Conservation (phyloP, 2,329 filamentous ascomycete genomes). For the Madurella mycetomatis region DNA sequence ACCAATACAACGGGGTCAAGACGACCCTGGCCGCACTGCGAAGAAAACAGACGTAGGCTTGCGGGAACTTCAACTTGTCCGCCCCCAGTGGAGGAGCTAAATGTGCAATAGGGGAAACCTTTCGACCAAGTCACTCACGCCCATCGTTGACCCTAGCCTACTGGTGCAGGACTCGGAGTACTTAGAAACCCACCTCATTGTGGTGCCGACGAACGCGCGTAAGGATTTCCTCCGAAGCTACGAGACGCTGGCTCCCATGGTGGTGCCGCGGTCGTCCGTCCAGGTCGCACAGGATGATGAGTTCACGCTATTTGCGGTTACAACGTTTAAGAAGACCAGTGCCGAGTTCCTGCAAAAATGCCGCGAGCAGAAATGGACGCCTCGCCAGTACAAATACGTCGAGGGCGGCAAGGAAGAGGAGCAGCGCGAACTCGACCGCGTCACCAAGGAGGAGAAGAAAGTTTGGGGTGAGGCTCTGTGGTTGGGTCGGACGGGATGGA, state of each 20-base stretch:
- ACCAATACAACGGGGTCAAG: conserved; percentile 89
- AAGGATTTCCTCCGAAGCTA: conserved; percentile 90
- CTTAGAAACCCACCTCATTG: conserved; percentile 90
- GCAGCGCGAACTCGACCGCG: conserved; percentile 75
- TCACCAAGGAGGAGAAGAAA: conserved; percentile 81
- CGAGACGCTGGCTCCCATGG: conserved; percentile 84
- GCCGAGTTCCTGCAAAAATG: conserved; percentile 87
- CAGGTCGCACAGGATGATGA: conserved; percentile 84
- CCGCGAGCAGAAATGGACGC: conserved; percentile 90
- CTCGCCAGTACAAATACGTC: conserved; percentile 88
- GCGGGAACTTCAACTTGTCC: background rate
- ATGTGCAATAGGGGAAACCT: conserved; percentile 69
- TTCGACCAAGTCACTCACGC: conserved; percentile 86
- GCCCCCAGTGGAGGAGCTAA: conserved; percentile 8
- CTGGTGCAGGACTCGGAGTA: conserved; percentile 91
- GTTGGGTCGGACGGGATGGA: conserved; percentile 86
- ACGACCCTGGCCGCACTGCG: conserved; percentile 76
- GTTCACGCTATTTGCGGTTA: conserved; percentile 82
- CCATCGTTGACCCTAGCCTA: conserved; percentile 74
- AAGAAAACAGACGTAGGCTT: conserved; percentile 75
- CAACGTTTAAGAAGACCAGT: conserved; percentile 87
- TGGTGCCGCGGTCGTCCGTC: conserved; percentile 81
- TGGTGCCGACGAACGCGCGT: conserved; percentile 71
- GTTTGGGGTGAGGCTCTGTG: conserved; percentile 88
- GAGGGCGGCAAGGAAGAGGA: conserved; percentile 89